Base-by-base conservation (phyloP, 352 stramenopile species). In the Phytophthora pseudosyringae region DNA sequence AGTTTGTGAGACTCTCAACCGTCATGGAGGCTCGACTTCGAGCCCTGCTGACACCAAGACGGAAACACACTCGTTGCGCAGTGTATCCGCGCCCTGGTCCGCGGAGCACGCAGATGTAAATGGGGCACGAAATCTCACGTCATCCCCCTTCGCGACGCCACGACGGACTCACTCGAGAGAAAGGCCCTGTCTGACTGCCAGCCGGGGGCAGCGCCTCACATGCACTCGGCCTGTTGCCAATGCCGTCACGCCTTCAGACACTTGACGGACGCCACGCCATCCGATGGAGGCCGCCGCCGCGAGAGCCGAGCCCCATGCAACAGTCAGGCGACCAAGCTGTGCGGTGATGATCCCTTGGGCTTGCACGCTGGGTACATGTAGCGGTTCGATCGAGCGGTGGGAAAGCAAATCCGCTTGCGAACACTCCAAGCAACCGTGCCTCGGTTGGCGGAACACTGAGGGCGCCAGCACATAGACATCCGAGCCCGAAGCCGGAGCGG, bases 321-420 rank as follows among this genome's bases (percentile, higher is more conserved):
- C 46, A 49, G 54, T 54, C 39, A 52, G 59, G 39, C 48, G 31
- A 54, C 48, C 50, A 67, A 67, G 48, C 26, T 36, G 58, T 49
- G 38, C 18, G 16, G 11, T 3, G 48, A 41, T 53, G 38, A 46
- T 15, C 33, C 41, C 43, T 59, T 47, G 39, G 43, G 11, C 29
- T 39, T 9, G 32, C 15, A 13, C 18, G 18, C 25, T 21, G 11
- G 48, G 15, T 57, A 21, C 43, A 13, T 39, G 36, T 41, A 66
- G 49, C 56, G 55, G n/a, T 44, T 62, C 56, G 64, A 67, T 71
- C 25, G 64, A 66, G 56, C 64, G 63, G 56, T 67, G 56, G 64
- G 64, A 71, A 69, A 64, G 40, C 41, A 67, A 67, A 57, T 57
- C 54, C 8, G 33, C 25, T 21, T 31, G 31, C 31, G 31, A 33